phyloP scores from a whole-genome alignment of 208 protist genomes.

The Leishmania major region DNA sequence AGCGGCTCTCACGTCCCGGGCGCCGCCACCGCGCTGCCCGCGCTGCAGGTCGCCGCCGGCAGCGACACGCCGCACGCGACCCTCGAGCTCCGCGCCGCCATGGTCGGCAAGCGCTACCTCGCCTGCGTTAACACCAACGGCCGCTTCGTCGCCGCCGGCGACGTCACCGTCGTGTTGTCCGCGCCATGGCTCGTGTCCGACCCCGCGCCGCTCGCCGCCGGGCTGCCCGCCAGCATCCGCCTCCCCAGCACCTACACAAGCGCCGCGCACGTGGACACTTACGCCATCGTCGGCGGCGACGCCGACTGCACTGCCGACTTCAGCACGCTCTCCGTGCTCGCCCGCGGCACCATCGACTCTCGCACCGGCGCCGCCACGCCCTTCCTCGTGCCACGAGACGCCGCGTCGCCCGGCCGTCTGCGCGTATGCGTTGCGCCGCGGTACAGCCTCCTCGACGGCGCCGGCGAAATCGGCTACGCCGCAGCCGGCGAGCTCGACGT shows the following conservation, averaged over 20 bases:
- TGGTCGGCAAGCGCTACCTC: constrained; percentile 1
- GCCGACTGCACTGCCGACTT: constrained; percentile 4
- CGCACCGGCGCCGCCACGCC: constrained; percentile 17
- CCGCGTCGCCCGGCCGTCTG: constrained; percentile 1
- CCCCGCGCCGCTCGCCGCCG: background rate
- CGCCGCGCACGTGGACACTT: constrained; percentile 1
- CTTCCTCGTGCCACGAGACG: constrained; percentile 32
- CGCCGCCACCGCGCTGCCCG: constrained; percentile 3
- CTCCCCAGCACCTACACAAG: constrained; percentile 1
- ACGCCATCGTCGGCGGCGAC: constrained; percentile 2
- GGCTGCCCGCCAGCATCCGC: background rate
- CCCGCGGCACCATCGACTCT: constrained; percentile 32
- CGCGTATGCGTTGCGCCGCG: constrained; percentile 32
- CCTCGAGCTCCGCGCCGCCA: background rate
- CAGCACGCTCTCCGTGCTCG: constrained; percentile 13
- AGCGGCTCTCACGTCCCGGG: background rate
- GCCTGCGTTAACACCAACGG: constrained; percentile 2
- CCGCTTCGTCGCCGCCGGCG: background rate
- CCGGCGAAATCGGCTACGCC: constrained; percentile 38
- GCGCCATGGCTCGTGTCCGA: background rate
- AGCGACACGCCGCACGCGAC: constrained; percentile 1
- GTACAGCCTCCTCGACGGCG: constrained; percentile 5
- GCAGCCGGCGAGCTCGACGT: constrained; percentile 2
- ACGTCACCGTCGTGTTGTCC: background rate
- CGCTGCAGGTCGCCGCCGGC: background rate